phyloP scores from a whole-genome alignment of 257 asterid genomes.

The Solanum ahanhuiri region DNA sequence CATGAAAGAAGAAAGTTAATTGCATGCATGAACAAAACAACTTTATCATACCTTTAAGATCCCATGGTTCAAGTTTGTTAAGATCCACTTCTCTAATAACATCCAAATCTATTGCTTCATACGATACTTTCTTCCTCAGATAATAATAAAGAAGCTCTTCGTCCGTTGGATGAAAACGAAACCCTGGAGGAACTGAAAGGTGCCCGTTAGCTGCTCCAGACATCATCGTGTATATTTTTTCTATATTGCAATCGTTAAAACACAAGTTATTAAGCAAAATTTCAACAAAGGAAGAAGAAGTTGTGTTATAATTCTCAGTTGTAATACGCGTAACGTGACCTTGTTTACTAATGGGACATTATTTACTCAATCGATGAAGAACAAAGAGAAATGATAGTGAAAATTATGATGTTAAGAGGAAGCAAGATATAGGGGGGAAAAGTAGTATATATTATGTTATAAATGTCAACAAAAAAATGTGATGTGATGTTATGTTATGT shows the following conservation, averaged over 20 bases:
- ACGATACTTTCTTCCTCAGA: slow-evolving; percentile 71
- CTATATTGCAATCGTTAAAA: background rate
- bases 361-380: background rate
- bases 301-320: background rate
- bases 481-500: background rate
- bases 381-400: background rate
- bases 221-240: slow-evolving; percentile 21
- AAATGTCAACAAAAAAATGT: background rate
- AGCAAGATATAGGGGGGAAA: background rate
- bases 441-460: background rate
- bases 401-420: background rate
- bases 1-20: background rate
- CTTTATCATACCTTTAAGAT: slow-evolving; percentile 51
- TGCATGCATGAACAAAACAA: background rate
- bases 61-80: slow-evolving; percentile 96
- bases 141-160: slow-evolving; percentile 72
- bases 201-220: slow-evolving; percentile 11
- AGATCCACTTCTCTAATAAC: slow-evolving; percentile 76
- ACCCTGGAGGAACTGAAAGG: slow-evolving; percentile 71
- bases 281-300: background rate
- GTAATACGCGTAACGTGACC: background rate
- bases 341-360: background rate
- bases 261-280: background rate
- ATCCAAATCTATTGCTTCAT: slow-evolving; percentile 67
- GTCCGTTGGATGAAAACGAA: slow-evolving; percentile 82